These are phyloP conservation scores for Ceratocystis harringtonii DNA, from an alignment of 2,329 filamentous ascomycete genomes.

Conservation along the genomic window DNA sequence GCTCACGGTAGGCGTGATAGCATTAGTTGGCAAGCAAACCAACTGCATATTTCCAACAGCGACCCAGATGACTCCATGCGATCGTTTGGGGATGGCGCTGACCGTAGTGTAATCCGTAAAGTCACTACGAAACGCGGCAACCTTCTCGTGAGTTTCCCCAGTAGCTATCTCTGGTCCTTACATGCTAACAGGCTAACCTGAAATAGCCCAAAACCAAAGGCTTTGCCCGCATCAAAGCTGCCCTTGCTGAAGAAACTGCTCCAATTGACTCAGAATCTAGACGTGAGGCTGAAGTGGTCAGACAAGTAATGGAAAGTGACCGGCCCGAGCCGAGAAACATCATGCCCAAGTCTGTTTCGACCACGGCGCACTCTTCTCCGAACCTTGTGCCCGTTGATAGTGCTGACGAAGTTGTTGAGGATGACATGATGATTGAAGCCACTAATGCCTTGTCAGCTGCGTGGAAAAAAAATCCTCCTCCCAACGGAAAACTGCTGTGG, in stretches of 20 bases:
- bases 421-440: constrained; percentile 48
- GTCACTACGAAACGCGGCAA: constrained; percentile 79
- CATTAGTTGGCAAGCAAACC: constrained; percentile 78
- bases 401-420: constrained; percentile 55
- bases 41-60: constrained; percentile 66
- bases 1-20: constrained; percentile 60
- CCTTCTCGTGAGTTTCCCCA: constrained; percentile 49
- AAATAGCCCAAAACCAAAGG: constrained; percentile 82
- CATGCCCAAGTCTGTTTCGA: constrained; percentile 28
- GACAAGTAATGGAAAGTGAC: constrained; percentile 85
- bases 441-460: constrained; percentile 30
- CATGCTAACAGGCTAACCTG: constrained; percentile 21
- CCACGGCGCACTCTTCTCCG: constrained; percentile 54
- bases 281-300: constrained; percentile 87
- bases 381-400: constrained; percentile 47
- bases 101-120: constrained; percentile 64
- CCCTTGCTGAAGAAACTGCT: constrained; percentile 71
- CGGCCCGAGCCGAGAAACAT: constrained; percentile 38
- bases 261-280: constrained; percentile 80
- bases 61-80: constrained; percentile 49
- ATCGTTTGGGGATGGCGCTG: constrained; percentile 52
- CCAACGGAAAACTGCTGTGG: constrained; percentile 15
- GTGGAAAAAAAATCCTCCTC: constrained; percentile 12
- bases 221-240: constrained; percentile 83
- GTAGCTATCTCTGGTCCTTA: not conserved